Evolutionary conservation across 768 basidiomycete genomes (phyloP).

Genomic region (Hebeloma cylindrosporum): DNA sequence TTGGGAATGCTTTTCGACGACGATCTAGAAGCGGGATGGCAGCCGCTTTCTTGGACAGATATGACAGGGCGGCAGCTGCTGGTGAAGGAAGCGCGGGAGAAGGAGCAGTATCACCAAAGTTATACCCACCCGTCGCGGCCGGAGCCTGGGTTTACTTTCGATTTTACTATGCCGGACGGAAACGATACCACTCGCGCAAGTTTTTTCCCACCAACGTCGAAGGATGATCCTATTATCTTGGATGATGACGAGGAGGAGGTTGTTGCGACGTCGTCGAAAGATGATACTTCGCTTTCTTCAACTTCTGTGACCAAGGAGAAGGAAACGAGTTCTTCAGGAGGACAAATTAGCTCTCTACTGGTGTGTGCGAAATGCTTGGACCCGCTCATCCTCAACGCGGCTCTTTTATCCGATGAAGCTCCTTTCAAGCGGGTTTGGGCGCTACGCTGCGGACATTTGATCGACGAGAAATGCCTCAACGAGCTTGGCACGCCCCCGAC

Average conservation of each 20-base stretch:
- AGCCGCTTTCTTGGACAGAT: background rate
- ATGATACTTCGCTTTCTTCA: constrained; percentile 7
- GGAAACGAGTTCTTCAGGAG: constrained; percentile 9
- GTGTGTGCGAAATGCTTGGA: constrained; percentile 69
- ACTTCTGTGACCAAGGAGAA: constrained; percentile 1
- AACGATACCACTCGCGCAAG: constrained; percentile 16
- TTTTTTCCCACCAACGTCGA: constrained; percentile 32
- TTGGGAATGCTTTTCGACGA: background rate
- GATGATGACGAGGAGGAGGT: constrained; percentile 39
- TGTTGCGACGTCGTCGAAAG: background rate
- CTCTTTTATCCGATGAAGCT: constrained; percentile 45
- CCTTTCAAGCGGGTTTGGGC: constrained; percentile 60
- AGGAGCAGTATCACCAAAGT: constrained; percentile 49
- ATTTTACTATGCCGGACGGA: constrained; percentile 51
- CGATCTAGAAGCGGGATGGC: background rate
- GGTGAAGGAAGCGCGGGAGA: constrained; percentile 13
- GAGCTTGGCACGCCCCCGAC: constrained; percentile 50
- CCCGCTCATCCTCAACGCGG: constrained; percentile 56
- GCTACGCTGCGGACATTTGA: constrained; percentile 73
- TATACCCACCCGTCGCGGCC: constrained; percentile 64
- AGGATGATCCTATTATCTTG: constrained; percentile 47
- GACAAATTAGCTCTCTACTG: constrained; percentile 42
- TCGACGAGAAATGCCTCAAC: constrained; percentile 74
- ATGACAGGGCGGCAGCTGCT: constrained; percentile 2
- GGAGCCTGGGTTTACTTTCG: constrained; percentile 64